Evolutionary conservation across 352 stramenopile species (phyloP).

Genomic region (Achlya hypogyna): DNA sequence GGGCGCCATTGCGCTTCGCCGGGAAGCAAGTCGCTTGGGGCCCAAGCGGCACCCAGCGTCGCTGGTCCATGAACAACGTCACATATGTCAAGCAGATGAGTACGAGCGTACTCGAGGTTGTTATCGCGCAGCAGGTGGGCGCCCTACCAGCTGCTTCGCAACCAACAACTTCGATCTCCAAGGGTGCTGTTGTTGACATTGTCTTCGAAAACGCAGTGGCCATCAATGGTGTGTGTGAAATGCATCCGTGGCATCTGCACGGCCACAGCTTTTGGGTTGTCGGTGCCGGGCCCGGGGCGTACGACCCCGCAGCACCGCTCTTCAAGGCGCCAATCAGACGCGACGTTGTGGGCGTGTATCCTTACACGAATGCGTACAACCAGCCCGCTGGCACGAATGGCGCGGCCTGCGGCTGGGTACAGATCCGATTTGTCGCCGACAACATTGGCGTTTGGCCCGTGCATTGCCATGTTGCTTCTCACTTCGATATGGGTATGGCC

Average conservation of each 20-base stretch:
- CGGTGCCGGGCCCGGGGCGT: conserved; percentile 21
- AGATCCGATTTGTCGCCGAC: conserved; percentile 27
- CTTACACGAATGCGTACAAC: neutral
- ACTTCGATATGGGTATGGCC: conserved; percentile 26
- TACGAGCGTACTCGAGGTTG: conserved; percentile 18
- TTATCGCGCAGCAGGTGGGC: neutral
- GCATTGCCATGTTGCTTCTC: conserved; percentile 35
- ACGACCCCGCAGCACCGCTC: neutral
- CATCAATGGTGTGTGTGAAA: conserved; percentile 23
- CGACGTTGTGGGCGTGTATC: conserved; percentile 4
- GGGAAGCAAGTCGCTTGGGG: conserved; percentile 14
- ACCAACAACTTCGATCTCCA: conserved; percentile 10
- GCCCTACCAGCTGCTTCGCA: neutral
- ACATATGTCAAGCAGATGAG: conserved; percentile 19
- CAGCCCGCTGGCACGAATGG: neutral
- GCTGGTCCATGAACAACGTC: conserved; percentile 23
- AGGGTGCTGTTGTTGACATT: conserved; percentile 23
- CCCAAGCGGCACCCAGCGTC: conserved; percentile 11
- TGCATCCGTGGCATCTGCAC: conserved; percentile 31
- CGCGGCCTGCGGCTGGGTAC: neutral
- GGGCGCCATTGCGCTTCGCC: conserved; percentile 8
- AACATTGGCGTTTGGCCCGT: conserved; percentile 31
- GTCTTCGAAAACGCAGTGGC: conserved; percentile 26
- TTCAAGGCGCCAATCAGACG: neutral
- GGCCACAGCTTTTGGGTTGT: conserved; percentile 30